A percentile compares a stretch with the other conserved stretches of the same genome.
These are phyloP conservation scores for Neostapfia colusana DNA, from an alignment of 176 grass and related monocot genomes.

Conservation along the genomic window DNA sequence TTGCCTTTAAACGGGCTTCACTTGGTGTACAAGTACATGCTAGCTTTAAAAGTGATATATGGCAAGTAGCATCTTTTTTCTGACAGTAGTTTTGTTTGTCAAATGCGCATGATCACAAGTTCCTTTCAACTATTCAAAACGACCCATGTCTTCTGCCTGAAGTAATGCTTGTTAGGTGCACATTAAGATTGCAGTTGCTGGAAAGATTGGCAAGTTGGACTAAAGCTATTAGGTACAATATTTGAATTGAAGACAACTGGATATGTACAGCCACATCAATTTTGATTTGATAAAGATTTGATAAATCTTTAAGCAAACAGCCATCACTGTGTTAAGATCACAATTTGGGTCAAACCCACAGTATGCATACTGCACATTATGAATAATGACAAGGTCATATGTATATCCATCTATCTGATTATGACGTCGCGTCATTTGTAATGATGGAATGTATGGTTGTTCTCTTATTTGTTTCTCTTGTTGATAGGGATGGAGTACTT, in stretches of 20 bases:
- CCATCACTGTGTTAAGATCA: slow-evolving; percentile 2
- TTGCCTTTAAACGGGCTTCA: slow-evolving; percentile 32
- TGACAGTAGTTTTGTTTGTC: slow-evolving; percentile 17
- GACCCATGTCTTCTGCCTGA: slow-evolving; percentile 42
- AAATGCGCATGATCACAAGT: slow-evolving; percentile 24
- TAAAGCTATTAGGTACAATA: slow-evolving; percentile 50
- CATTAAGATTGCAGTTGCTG: slow-evolving; percentile 37
- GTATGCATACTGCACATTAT: slow-evolving; percentile 22
- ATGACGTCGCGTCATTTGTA: slow-evolving; percentile 25
- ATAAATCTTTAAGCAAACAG: slow-evolving; percentile 39
- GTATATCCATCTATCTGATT: slow-evolving; percentile 30
- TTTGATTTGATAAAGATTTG: slow-evolving; percentile 24
- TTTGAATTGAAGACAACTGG: slow-evolving; percentile 46
- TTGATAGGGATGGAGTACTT: slow-evolving; percentile 84
- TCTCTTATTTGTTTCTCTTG: slow-evolving; percentile 34
- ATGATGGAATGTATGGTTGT: slow-evolving; percentile 41
- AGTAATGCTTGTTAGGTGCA: slow-evolving; percentile 38
- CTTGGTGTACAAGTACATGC: slow-evolving; percentile 35
- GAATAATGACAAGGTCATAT: slow-evolving; percentile 11
- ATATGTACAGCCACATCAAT: not conserved
- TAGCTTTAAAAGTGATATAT: slow-evolving; percentile 27
- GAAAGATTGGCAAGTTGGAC: slow-evolving; percentile 35
- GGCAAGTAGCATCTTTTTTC: slow-evolving; percentile 17
- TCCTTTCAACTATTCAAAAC: slow-evolving; percentile 23
- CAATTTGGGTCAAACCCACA: slow-evolving; percentile 30